Percentiles rank a stretch among this genome's conserved stretches.
Evolutionary conservation across 441 rosid species (phyloP).

Genomic region (Biscutella auriculata): DNA sequence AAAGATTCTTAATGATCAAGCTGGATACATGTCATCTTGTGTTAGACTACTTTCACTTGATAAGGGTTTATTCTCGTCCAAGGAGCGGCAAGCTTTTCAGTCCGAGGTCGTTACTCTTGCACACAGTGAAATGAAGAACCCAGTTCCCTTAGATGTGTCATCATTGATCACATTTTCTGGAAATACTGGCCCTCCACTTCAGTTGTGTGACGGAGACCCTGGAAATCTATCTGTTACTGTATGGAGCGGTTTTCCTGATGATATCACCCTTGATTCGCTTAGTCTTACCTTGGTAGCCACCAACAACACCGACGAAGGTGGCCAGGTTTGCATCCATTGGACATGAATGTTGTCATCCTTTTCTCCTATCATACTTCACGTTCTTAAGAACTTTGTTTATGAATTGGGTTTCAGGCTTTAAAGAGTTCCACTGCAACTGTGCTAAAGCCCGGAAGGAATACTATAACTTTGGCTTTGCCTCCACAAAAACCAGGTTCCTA

Average conservation of each 20-base stretch:
- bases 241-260: constrained; percentile 98
- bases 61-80: constrained; percentile 67
- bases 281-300: constrained; percentile 87
- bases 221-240: constrained; percentile 75
- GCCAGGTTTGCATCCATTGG: constrained; percentile 47
- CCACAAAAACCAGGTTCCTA: constrained; percentile 95
- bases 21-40: constrained; percentile 91
- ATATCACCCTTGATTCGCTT: constrained; percentile 88
- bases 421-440: constrained; percentile 60
- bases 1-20: constrained; percentile 85
- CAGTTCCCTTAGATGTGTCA: constrained; percentile 92
- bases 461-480: constrained; percentile 60
- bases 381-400: background rate
- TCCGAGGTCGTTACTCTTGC: constrained; percentile 81
- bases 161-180: constrained; percentile 93
- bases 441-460: constrained; percentile 66
- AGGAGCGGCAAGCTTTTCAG: constrained; percentile 94
- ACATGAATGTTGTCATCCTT: background rate
- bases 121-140: constrained; percentile 86
- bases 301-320: constrained; percentile 79
- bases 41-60: constrained; percentile 86
- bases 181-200: constrained; percentile 74
- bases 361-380: background rate
- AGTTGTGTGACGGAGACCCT: constrained; percentile 95
- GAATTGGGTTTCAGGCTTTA: constrained; percentile 54